Conservation (phyloP, 805 yeast species). For the Myxozyma melibiosi region DNA sequence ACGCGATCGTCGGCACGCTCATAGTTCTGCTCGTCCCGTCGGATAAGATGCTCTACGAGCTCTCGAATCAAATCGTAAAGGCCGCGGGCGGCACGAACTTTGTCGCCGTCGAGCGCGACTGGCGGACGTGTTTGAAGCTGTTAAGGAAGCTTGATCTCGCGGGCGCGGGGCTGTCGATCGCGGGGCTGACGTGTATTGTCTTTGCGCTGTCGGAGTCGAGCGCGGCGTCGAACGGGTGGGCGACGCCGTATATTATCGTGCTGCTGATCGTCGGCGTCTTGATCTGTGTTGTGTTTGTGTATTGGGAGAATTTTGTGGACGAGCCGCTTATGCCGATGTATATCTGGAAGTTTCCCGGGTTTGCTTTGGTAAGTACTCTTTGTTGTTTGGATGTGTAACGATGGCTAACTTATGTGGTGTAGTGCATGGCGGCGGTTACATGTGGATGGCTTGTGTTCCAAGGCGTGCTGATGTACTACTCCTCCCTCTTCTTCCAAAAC, state of each 20-base stretch:
- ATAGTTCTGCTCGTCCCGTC: constrained; percentile 41
- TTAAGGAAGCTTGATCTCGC: constrained; percentile 46
- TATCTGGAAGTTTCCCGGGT: constrained; percentile 47
- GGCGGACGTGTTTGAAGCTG: constrained; percentile 4
- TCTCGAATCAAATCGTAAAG: constrained; percentile 2
- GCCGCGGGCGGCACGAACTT: constrained; percentile 40
- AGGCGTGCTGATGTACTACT: constrained; percentile 47
- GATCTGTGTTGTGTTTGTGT: constrained; percentile 42
- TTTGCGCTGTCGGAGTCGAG: constrained; percentile 51
- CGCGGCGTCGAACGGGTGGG: constrained; percentile 48
- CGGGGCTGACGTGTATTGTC: constrained; percentile 48
- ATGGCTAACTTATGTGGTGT: not conserved
- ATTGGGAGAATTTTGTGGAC: constrained; percentile 45
- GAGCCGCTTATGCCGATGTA: constrained; percentile 52
- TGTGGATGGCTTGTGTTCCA: constrained; percentile 49
- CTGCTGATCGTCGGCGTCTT: constrained; percentile 46
- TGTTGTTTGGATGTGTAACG: not conserved
- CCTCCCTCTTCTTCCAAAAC: constrained; percentile 49
- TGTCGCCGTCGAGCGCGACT: constrained; percentile 42
- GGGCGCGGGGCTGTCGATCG: constrained; percentile 48
- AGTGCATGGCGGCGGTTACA: constrained; percentile 43
- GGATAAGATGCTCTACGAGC: constrained; percentile 35
- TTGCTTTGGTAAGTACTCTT: constrained; percentile 37
- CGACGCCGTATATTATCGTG: constrained; percentile 51
- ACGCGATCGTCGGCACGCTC: constrained; percentile 38